Base-by-base conservation (phyloP, 345 rosid species). In the Pugionium dolabratum region DNA sequence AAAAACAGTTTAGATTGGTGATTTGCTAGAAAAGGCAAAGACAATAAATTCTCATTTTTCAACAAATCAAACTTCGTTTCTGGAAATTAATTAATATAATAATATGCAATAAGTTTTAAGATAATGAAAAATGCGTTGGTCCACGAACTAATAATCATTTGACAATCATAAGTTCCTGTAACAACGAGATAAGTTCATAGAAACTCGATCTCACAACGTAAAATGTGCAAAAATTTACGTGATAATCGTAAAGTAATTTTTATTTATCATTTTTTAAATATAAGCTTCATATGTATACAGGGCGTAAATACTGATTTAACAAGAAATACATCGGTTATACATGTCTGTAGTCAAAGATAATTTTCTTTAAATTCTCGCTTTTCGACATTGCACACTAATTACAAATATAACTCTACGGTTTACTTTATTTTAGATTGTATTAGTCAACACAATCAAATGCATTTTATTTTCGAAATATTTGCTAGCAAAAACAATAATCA, bases 141-240 rank as follows among this genome's bases (percentile, higher is more conserved):
- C 58, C 72, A 60, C 52, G 44, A 49, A 64, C 50, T 30, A 9
- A 44, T 43, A 73, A 66, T 73, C 68, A 66, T 66, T 73, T 53
- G 62, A 32, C 68, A 66, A 73, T 73, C 68, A 73, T 66, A 59
- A 28, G 49, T 52, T 45, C 26, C 52, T 73, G 49, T 66, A 46
- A 66, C 34, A 59, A 59, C 51, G 43, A 18, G 18, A 37, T 52
- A 59, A 50, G 54, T 36, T 60, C 61, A 58, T 58, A 29, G 71
- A 65, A 51, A 9, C 3, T 66, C 42, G 67, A 52, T 59, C 32
- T 59, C 76, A 44, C 70, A 49, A 50, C 44, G 62, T 44, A 11
- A 48, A 58, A 51, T 57, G 66, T 34, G 8, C 55, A 50, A 28
- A 58, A 7, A 41, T 51, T 43, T 8, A 50, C 52, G 54, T 49